These are phyloP conservation scores for Colletotrichum kahawae DNA, from an alignment of 2,329 filamentous ascomycete genomes.

Conservation along the genomic window DNA sequence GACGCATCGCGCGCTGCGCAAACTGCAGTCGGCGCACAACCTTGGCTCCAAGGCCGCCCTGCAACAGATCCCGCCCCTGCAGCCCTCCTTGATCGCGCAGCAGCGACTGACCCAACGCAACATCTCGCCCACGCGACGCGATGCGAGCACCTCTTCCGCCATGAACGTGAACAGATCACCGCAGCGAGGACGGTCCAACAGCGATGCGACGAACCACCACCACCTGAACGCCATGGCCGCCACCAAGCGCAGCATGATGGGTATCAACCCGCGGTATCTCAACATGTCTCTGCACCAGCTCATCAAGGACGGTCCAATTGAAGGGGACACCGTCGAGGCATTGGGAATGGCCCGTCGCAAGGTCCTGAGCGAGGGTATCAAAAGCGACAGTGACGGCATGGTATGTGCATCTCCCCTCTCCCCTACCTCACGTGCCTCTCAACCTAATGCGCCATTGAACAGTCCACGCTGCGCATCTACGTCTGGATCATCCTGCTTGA, in stretches of 20 bases:
- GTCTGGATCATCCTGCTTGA: slow-evolving; percentile 95
- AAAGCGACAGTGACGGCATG: slow-evolving; percentile 82
- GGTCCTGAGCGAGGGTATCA: slow-evolving; percentile 77
- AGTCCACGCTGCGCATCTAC: slow-evolving; percentile 95
- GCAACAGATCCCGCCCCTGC: slow-evolving; percentile 34
- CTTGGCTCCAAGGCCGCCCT: slow-evolving; percentile 60
- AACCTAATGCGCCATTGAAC: neutral
- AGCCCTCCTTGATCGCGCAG: slow-evolving; percentile 65
- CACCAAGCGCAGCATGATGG: slow-evolving; percentile 37
- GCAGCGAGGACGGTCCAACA: slow-evolving; percentile 72
- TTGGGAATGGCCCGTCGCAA: slow-evolving; percentile 75
- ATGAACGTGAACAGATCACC: slow-evolving; percentile 45
- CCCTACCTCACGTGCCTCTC: neutral
- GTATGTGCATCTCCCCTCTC: slow-evolving; percentile 41
- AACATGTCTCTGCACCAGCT: slow-evolving; percentile 73
- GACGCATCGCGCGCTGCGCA: slow-evolving; percentile 71
- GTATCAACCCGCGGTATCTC: slow-evolving; percentile 48
- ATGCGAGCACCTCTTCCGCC: slow-evolving; percentile 20
- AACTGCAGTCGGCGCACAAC: slow-evolving; percentile 77
- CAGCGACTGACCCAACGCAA: slow-evolving; percentile 56
- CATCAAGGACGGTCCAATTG: slow-evolving; percentile 79
- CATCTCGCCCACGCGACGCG: slow-evolving; percentile 19
- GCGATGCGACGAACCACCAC: slow-evolving; percentile 63
- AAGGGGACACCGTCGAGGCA: slow-evolving; percentile 66
- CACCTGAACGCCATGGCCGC: slow-evolving; percentile 40